Conservation (phyloP, 495 filamentous ascomycete species). For the Chaetomidium leptoderma region DNA sequence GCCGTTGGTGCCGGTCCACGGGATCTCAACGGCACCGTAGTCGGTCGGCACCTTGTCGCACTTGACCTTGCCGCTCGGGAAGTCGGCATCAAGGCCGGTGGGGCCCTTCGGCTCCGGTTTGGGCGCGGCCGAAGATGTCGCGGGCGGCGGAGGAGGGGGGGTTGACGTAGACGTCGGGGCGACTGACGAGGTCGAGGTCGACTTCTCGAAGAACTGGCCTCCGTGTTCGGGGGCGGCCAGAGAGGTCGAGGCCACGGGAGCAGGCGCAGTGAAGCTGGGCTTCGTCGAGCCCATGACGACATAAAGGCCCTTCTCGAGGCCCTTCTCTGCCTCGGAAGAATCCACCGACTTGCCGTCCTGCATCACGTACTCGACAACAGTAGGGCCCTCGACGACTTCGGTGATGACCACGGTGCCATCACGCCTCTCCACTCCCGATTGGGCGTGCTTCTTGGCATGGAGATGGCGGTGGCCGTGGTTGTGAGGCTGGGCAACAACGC, state of each 20-base stretch:
- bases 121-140: slow-evolving; percentile 15
- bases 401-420: slow-evolving; percentile 33
- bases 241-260: slow-evolving; percentile 29
- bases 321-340: slow-evolving; percentile 54
- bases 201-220: slow-evolving; percentile 36
- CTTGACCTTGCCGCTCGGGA: slow-evolving; percentile 69
- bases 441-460: slow-evolving; percentile 34
- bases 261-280: slow-evolving; percentile 41
- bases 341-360: slow-evolving; percentile 50
- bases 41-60: slow-evolving; percentile 73
- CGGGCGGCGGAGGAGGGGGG: neutral
- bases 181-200: slow-evolving; percentile 23
- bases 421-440: slow-evolving; percentile 41
- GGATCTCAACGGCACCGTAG: slow-evolving; percentile 72
- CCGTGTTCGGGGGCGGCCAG: slow-evolving; percentile 18
- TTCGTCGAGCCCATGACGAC: slow-evolving; percentile 47
- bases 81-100: slow-evolving; percentile 59
- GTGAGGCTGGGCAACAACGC: slow-evolving; percentile 46
- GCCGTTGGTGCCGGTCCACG: slow-evolving; percentile 64
- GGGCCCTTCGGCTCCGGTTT: slow-evolving; percentile 17
- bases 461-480: slow-evolving; percentile 41
- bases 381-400: slow-evolving; percentile 44
- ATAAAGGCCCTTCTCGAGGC: slow-evolving; percentile 54
- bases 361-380: slow-evolving; percentile 56
- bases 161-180: neutral